Evolutionary conservation across 2,329 filamentous ascomycete species (phyloP).

Genomic region (Lasiodiplodia citricola): DNA sequence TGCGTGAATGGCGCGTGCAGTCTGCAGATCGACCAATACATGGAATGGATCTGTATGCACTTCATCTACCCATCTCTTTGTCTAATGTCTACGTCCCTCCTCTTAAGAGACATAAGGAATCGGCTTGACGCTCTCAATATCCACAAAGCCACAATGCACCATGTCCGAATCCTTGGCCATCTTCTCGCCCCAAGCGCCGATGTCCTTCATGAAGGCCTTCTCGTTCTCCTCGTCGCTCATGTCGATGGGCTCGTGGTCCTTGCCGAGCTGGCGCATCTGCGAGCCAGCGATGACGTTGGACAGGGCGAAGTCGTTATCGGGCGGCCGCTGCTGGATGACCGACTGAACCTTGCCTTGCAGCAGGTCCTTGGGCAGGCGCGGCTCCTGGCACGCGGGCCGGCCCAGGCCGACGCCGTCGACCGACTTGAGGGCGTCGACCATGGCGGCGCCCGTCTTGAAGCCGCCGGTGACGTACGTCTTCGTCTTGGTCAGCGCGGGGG

Average conservation of each 20-base stretch:
- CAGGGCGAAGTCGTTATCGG: conserved; percentile 59
- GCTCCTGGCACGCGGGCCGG: conserved; percentile 59
- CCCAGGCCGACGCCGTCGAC: conserved; percentile 65
- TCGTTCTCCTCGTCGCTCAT: conserved; percentile 55
- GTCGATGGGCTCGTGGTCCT: conserved; percentile 60
- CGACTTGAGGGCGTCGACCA: conserved; percentile 27
- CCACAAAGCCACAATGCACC: conserved; percentile 53
- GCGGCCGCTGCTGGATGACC: conserved; percentile 55
- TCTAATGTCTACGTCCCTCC: background rate
- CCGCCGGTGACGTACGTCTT: conserved; percentile 64
- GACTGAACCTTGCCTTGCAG: conserved; percentile 49
- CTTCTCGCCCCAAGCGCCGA: conserved; percentile 51
- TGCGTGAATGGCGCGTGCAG: too few relatives aligned
- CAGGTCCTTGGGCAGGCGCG: conserved; percentile 51
- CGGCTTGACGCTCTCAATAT: conserved; percentile 45
- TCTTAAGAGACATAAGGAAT: conserved; percentile 41
- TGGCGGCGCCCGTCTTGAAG: conserved; percentile 40
- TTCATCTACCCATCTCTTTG: background rate
- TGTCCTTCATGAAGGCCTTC: conserved; percentile 55
- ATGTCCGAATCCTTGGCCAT: conserved; percentile 46
- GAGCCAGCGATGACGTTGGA: conserved; percentile 54
- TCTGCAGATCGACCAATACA: background rate
- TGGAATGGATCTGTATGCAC: background rate
- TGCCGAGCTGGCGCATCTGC: conserved; percentile 60
- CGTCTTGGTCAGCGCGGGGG: conserved; percentile 56